Base-by-base conservation (phyloP, 139 green algal species). In the Chlorella sp. region DNA sequence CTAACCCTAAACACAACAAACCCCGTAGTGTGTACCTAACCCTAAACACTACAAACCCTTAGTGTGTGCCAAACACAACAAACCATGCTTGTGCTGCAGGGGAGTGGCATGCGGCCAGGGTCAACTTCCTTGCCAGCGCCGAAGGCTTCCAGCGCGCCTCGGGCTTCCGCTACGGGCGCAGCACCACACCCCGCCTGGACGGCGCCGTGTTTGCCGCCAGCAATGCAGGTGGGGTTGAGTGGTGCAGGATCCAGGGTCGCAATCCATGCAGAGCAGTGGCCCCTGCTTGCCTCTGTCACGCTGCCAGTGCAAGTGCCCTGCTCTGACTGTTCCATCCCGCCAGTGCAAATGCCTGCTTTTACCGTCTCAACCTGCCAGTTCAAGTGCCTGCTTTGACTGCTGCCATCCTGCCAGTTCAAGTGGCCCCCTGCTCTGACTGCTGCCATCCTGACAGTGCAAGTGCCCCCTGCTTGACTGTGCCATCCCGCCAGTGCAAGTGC, bases 141-240 rank as follows among this genome's bases (percentile, higher is more conserved):
- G 76, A 93, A 61, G 86, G 94, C 26, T 98, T 98, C 89, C 97
- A 98, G 94, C 77, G 76, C 28, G 91, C 90, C 21, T 32, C 53
- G 3, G 94, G 94, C 48, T 95, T 95, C 87, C 93, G 92, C 21
- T 87, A 90, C 0, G 88, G 90, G 14, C 94, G 95, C 57, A 91
- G 79, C 76, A 95, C 91, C 37, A 96, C 95, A 0, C 83, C 89
- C 61, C 92, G 95, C 4, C 92, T 97, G 26, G 95, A 97, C 66
- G 95, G 95, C 18, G 93, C 94, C 0, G 92, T 95, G 26, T 95
- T 93, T 91, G 92, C 92, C 0, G 83, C 89, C 28, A 91, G 86
- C 40, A 94, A 94, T 77, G 90, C 91, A 32, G 84, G 78, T 83
- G 78, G 77, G 77, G 3, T 5, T 12, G 34, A 2, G 34, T 26